Evolutionary conservation across 495 filamentous ascomycete species (phyloP).

Genomic region (Aspergillus hancockii): DNA sequence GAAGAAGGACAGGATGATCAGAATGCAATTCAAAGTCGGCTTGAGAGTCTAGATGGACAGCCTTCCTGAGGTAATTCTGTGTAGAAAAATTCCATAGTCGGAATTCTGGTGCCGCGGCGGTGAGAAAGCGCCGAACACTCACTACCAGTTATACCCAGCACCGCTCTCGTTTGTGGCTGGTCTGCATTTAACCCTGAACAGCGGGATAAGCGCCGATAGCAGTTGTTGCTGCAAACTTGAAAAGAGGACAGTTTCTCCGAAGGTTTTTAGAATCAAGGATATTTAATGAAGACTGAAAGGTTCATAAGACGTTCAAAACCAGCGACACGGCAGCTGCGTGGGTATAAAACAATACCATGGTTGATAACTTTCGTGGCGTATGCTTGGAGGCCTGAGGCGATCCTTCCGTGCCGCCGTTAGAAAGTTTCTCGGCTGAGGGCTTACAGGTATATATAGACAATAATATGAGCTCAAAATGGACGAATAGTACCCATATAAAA

Average conservation of each 20-base stretch:
- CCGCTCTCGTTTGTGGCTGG: neutral
- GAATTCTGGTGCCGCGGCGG: neutral
- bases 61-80: constrained; percentile 27
- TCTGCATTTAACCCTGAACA: too few species aligned
- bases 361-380: neutral
- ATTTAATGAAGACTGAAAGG: too few species aligned
- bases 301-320: too few species aligned
- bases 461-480: neutral
- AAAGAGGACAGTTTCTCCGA: too few species aligned
- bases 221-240: too few species aligned
- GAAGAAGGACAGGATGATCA: constrained; percentile 41
- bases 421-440: neutral
- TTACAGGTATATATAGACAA: neutral
- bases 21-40: constrained; percentile 31
- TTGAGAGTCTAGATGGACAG: constrained; percentile 42
- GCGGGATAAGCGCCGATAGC: too few species aligned
- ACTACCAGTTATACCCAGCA: neutral
- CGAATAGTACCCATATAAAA: neutral
- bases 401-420: neutral
- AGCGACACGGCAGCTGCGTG: too few species aligned
- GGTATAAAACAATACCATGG: too few species aligned
- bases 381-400: neutral
- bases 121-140: neutral
- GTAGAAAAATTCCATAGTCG: neutral
- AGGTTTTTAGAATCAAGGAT: too few species aligned